Conservation (phyloP, 202 grass and related monocot genomes). For the Carex arenaria region DNA sequence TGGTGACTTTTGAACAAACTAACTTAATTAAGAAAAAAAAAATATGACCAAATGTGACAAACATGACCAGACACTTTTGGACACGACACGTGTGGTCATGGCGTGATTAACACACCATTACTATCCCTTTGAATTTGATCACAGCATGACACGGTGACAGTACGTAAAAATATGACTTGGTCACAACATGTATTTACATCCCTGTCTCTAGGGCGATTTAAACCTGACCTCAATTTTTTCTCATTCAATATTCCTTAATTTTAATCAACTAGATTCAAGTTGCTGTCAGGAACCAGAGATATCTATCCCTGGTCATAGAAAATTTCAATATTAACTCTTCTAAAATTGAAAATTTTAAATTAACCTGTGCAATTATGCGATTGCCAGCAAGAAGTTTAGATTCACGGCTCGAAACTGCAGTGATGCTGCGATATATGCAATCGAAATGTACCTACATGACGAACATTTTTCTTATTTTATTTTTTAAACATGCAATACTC, state of each 20-base stretch:
- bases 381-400: conserved; percentile 91
- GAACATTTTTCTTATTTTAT: background rate
- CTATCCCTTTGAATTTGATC: too few relatives aligned
- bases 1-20: too few relatives aligned
- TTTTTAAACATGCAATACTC: background rate
- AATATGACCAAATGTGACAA: too few relatives aligned
- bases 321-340: background rate
- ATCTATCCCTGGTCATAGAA: background rate
- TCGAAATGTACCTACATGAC: conserved; percentile 77
- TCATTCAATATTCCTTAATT: background rate
- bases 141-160: too few relatives aligned
- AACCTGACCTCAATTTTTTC: background rate
- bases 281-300: background rate
- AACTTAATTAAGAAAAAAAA: too few relatives aligned
- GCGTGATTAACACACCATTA: too few relatives aligned
- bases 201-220: background rate
- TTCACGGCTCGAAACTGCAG: conserved; percentile 75
- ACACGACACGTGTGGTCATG: too few relatives aligned
- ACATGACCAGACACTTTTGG: too few relatives aligned
- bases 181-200: too few relatives aligned
- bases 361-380: conserved; percentile 80
- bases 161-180: too few relatives aligned
- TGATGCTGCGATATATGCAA: conserved; percentile 77
- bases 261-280: background rate
- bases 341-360: conserved; percentile 20